Conservation (phyloP, 495 filamentous ascomycete genomes). For the Penicillium nucicola region DNA sequence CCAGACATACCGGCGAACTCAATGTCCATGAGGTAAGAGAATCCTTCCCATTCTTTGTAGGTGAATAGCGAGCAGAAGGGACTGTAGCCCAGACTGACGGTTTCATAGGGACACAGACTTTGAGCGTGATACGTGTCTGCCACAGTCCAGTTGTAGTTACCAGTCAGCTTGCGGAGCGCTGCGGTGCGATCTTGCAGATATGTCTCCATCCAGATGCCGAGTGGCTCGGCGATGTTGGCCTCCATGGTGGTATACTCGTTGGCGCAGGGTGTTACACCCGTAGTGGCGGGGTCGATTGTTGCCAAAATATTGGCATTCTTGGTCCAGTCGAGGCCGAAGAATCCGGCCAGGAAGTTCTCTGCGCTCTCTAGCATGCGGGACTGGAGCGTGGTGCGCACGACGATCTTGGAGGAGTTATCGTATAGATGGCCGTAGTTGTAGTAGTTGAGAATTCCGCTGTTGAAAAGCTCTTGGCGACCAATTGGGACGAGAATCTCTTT, state of each 20-base stretch:
- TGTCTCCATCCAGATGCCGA: conserved; percentile 32
- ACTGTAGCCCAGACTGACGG: conserved; percentile 57
- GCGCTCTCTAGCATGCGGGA: conserved; percentile 47
- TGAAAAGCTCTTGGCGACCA: conserved; percentile 49
- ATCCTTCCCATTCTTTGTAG: conserved; percentile 49
- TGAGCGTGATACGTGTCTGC: conserved; percentile 54
- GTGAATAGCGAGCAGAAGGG: conserved; percentile 49
- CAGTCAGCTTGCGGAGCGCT: conserved; percentile 43
- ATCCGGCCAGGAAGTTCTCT: conserved; percentile 50
- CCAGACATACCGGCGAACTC: conserved; percentile 51
- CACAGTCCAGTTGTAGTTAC: conserved; percentile 46
- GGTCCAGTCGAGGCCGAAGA: conserved; percentile 59
- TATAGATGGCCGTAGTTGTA: conserved; percentile 62
- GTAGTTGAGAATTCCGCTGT: conserved; percentile 51
- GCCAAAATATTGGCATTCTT: conserved; percentile 50
- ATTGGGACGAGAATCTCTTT: conserved; percentile 50
- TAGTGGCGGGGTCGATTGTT: conserved; percentile 45
- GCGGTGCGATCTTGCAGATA: conserved; percentile 49
- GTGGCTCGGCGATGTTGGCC: conserved; percentile 2
- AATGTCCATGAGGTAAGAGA: conserved; percentile 52
- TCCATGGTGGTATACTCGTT: conserved; percentile 24
- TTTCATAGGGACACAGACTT: conserved; percentile 55
- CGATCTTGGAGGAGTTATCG: conserved; percentile 57
- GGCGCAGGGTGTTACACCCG: conserved; percentile 30
- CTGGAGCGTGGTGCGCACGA: conserved; percentile 58